Conservation (phyloP, 768 basidiomycete genomes). For the Dictyophora rubrovolvata region DNA sequence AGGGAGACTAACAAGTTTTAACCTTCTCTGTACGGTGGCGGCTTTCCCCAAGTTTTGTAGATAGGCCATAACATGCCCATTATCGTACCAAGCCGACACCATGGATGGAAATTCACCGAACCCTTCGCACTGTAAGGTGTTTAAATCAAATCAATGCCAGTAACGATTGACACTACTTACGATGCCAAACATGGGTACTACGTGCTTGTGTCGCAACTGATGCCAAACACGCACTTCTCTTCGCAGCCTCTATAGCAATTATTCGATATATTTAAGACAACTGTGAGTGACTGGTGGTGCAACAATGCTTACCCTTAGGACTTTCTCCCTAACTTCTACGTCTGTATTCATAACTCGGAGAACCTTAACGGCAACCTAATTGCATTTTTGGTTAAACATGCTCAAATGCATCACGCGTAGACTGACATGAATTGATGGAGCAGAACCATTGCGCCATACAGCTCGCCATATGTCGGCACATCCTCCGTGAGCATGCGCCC, state of each 20-base stretch:
- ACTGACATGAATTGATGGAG: background rate
- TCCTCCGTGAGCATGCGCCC: slow-evolving; percentile 3
- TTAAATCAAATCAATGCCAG: background rate
- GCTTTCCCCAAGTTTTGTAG: background rate
- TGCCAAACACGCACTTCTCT: slow-evolving; percentile 10
- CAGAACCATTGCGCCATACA: background rate
- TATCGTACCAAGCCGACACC: slow-evolving; percentile 9
- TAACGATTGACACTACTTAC: background rate
- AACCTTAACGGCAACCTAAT: slow-evolving; percentile 10
- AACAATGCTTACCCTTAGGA: background rate
- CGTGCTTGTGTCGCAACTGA: slow-evolving; percentile 9
- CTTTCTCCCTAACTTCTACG: background rate
- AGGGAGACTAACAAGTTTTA: slow-evolving; percentile 6
- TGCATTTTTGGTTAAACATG: background rate
- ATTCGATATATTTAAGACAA: background rate
- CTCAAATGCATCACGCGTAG: background rate
- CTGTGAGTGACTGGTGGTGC: background rate
- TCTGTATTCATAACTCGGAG: background rate
- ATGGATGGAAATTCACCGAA: slow-evolving; percentile 10
- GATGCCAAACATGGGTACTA: slow-evolving; percentile 8
- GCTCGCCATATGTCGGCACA: slow-evolving; percentile 8
- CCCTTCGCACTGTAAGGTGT: background rate
- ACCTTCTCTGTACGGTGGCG: slow-evolving; percentile 1
- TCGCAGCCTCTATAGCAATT: slow-evolving; percentile 1
- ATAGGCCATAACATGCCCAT: slow-evolving; percentile 4